Conservation (phyloP, 2,329 filamentous ascomycete species). For the Tolypocladium cylindrosporum region DNA sequence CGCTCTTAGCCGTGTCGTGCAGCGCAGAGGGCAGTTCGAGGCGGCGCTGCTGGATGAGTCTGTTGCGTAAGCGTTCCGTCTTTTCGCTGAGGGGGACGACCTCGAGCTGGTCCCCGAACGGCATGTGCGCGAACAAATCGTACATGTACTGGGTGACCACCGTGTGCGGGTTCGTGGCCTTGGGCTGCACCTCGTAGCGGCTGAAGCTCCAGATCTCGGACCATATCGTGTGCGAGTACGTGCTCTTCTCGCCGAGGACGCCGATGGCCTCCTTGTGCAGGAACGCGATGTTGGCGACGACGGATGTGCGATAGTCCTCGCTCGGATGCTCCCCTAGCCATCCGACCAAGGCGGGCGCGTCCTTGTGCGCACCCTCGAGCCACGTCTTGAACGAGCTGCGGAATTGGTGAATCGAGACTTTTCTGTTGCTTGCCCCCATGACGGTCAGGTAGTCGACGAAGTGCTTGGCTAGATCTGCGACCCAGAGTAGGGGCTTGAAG, state of each 20-base stretch:
- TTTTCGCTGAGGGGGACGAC: slow-evolving; percentile 15
- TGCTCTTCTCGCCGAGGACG: slow-evolving; percentile 24
- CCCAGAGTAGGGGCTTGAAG: slow-evolving; percentile 56
- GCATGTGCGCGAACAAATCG: slow-evolving; percentile 52
- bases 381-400: slow-evolving; percentile 45
- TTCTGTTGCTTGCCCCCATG: slow-evolving; percentile 16
- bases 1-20: slow-evolving; percentile 10
- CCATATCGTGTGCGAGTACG: slow-evolving; percentile 39
- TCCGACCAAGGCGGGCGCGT: slow-evolving; percentile 27
- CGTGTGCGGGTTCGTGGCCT: slow-evolving; percentile 29
- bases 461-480: slow-evolving; percentile 62
- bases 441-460: slow-evolving; percentile 54
- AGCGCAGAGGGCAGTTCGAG: slow-evolving; percentile 16
- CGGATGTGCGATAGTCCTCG: slow-evolving; percentile 51
- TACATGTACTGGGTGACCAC: slow-evolving; percentile 62
- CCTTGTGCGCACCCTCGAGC: slow-evolving; percentile 36
- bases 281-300: slow-evolving; percentile 52
- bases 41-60: slow-evolving; percentile 15
- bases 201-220: slow-evolving; percentile 32
- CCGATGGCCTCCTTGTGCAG: slow-evolving; percentile 54
- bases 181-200: slow-evolving; percentile 18
- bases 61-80: slow-evolving; percentile 16
- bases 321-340: slow-evolving; percentile 44
- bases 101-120: slow-evolving; percentile 44
- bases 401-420: slow-evolving; percentile 48